Base-by-base conservation (phyloP, 2,329 filamentous ascomycete genomes). In the Penicillium brasilianum region DNA sequence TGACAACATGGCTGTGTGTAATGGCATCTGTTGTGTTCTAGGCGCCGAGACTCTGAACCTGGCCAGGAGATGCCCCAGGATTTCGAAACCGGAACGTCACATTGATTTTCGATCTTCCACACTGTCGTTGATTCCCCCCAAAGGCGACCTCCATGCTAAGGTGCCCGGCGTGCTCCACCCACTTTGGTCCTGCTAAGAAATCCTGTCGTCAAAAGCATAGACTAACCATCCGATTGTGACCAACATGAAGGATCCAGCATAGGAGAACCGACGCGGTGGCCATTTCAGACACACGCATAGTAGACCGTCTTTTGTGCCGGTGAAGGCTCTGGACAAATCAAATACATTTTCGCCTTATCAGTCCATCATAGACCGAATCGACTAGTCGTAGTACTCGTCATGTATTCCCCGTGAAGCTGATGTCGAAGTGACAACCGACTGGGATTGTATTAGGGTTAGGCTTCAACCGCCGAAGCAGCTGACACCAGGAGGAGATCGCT, bases 391-490 rank as follows among this genome's bases (percentile, higher is more conserved):
- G 82, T 54, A 81, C 80, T 84, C 80, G 84, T 88, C 88, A 88
- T 90, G 88, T 85, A 81, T 82, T 77, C 76, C 84, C 83, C 87
- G 87, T 87, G 90, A 93, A 73, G 84, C 90, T 91, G 57, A 62
- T 67, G 64, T 67, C 61, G 44, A 44, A 46, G 44, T 64, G 66
- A 72, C 65, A 71, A 70, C 76, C 74, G 87, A 88, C 91, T 90
- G 90, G 87, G 82, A 78, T 81, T 79, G 82, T 82, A 85, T 90
- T 97, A 97, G 93, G 93, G 93, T 96, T 97, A 96, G 93, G 91
- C 69, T 93, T 93, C 91, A 92, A 88, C 82, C 79, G 82, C 82
- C 83, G n/a, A 87, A 89, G 86, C 84, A 85, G 79, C 80, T 52
- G 60, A 57, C 81, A 77, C 74, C 84, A 82, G 85, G 89, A 87